Percentiles rank a stretch among this genome's conserved stretches.
phyloP scores from a whole-genome alignment of 495 filamentous ascomycete genomes.

The Aspergillus nanangensis region DNA sequence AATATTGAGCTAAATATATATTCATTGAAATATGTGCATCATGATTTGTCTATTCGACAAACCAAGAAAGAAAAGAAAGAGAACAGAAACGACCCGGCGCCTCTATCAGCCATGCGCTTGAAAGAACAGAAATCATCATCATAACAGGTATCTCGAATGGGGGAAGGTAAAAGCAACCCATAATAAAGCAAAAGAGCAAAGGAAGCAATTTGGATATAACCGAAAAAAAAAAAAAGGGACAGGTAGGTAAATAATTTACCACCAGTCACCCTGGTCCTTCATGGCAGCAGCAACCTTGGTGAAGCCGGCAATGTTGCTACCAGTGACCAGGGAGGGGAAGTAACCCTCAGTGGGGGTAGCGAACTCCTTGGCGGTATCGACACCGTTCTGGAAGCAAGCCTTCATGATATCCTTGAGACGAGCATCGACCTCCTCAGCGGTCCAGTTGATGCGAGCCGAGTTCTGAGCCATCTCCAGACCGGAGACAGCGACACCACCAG shows the following conservation, averaged over 20 bases:
- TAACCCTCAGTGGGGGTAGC: conserved; percentile 71
- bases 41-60: conserved; percentile 3
- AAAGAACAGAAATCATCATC: conserved; percentile 17
- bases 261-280: conserved; percentile 98
- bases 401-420: conserved; percentile 95
- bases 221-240: conserved; percentile 9
- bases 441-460: conserved; percentile 79
- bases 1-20: too few species aligned
- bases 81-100: conserved; percentile 35
- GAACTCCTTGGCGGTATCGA: conserved; percentile 86
- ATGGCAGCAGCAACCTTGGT: conserved; percentile 93
- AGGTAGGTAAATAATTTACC: conserved; percentile 44
- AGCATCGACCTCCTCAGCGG: conserved; percentile 82
- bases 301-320: conserved; percentile 96
- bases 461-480: conserved; percentile 99
- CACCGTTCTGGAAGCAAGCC: conserved; percentile 85
- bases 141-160: conserved; percentile 12
- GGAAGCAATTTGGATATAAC: conserved; percentile 11
- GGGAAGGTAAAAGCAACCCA: too few species aligned
- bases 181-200: conserved; percentile 8
- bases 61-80: conserved; percentile 10
- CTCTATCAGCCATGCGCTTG: conserved; percentile 38
- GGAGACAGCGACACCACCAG: conserved; percentile 94
- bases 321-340: conserved; percentile 85
- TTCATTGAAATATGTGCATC: not conserved